Base-by-base conservation (phyloP, 148 eudicot genomes). In the Polygonum maritimum region DNA sequence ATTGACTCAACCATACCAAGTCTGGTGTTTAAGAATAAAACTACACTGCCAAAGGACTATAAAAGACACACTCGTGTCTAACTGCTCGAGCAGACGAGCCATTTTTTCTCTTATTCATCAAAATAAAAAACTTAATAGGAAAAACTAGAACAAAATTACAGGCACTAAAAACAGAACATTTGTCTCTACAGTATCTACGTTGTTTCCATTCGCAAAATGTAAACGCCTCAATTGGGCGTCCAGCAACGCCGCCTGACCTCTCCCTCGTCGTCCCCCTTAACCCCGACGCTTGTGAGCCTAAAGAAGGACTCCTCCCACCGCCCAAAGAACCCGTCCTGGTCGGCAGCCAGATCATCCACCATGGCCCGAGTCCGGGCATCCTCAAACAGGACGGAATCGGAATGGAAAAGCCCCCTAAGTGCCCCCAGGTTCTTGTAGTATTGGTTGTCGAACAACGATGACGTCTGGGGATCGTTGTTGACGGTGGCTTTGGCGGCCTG, bases 201-300 rank as follows among this genome's bases (percentile, higher is more conserved):
- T 5, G 54, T 3, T 0, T 49, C n/a, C 10, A 2, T 19, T 57
- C 69, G 18, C 0, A 31, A 13, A 26, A 26, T 26, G 31, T 26
- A 2, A 12, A 31, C 26, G 7, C 63, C 0, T 63, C 35, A 62
- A 12, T 62, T 67, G 15, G 71, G 21, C 71, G 5, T 72, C 75
- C 75, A 87, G 73, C 96, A 90, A 75, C 76, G 77, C 44, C 54
- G 83, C 77, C 96, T 83, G 76, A 90, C 78, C 74, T 90, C 91
- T 18, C 92, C 96, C 1, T 87, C 78, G 13, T 69, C 86, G 14
- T 62, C 86, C 0, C 76, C 69, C 83, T 87, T 90, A 39, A 89
- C 83, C 57, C 85, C 91, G 47, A 89, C 22, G 41, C 80, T 79
- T 13, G 84, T 62, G 39, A 90, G 83, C 77, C 84, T 84, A 79